Evolutionary conservation across 176 grass and related monocot genomes (phyloP).

Genomic region (Typha latifolia): DNA sequence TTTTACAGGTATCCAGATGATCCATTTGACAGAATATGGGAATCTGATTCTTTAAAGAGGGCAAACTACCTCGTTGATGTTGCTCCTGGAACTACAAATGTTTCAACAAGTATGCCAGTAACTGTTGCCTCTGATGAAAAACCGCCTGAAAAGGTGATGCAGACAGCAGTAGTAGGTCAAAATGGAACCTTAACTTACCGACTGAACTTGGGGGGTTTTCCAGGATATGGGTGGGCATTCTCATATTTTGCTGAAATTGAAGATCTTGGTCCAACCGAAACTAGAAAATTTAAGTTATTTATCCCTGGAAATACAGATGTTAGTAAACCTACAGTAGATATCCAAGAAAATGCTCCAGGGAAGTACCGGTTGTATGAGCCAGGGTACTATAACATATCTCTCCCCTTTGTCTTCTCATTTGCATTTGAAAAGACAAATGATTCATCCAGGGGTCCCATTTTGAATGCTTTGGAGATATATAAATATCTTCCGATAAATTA

Average conservation of each 20-base stretch:
- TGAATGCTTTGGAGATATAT: constrained; percentile 86
- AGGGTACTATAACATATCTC: constrained; percentile 55
- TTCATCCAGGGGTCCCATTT: constrained; percentile 64
- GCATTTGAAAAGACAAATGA: constrained; percentile 69
- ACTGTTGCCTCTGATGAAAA: constrained; percentile 41
- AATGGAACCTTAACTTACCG: constrained; percentile 66
- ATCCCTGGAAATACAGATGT: constrained; percentile 49
- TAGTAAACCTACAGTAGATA: constrained; percentile 71
- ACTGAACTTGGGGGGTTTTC: constrained; percentile 75
- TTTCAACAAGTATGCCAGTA: constrained; percentile 55
- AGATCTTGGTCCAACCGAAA: constrained; percentile 39
- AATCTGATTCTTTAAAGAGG: constrained; percentile 64
- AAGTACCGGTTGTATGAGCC: constrained; percentile 77
- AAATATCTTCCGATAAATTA: constrained; percentile 44
- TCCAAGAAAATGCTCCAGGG: constrained; percentile 73
- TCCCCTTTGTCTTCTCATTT: constrained; percentile 67
- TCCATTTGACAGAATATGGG: constrained; percentile 85
- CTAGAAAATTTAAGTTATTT: constrained; percentile 79
- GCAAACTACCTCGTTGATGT: constrained; percentile 86
- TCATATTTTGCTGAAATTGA: constrained; percentile 83
- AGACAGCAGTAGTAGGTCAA: constrained; percentile 59
- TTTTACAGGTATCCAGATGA: constrained; percentile 71
- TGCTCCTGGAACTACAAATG: constrained; percentile 54
- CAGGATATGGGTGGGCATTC: constrained; percentile 66
- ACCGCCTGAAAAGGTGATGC: constrained; percentile 85